Conservation (phyloP, 768 basidiomycete genomes). For the Hortiboletus flavorubellus region DNA sequence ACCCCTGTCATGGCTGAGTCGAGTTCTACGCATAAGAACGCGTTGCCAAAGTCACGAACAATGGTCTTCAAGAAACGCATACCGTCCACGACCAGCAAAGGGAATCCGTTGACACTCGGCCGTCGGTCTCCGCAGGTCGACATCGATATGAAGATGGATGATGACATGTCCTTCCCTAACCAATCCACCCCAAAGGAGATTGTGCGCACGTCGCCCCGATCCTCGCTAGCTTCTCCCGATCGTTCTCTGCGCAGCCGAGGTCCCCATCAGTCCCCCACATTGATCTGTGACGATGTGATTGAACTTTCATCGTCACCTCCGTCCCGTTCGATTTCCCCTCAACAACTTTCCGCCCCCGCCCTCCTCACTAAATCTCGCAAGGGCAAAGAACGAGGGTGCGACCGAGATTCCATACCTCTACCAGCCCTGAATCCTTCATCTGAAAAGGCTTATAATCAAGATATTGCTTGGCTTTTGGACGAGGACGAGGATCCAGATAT, state of each 20-base stretch:
- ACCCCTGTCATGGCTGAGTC: slow-evolving; percentile 38
- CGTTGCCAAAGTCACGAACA: slow-evolving; percentile 46
- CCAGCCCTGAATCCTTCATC: neutral
- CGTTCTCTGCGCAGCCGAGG: neutral
- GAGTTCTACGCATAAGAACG: slow-evolving; percentile 34
- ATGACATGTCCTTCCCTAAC: slow-evolving; percentile 30
- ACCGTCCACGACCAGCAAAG: slow-evolving; percentile 22
- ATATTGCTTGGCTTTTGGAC: slow-evolving; percentile 66
- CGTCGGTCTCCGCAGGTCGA: slow-evolving; percentile 43
- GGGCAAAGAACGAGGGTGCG: slow-evolving; percentile 10
- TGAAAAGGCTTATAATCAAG: slow-evolving; percentile 25
- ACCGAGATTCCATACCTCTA: neutral
- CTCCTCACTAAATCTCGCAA: neutral
- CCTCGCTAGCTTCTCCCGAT: slow-evolving; percentile 15
- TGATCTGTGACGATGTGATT: slow-evolving; percentile 25
- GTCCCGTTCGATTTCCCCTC: slow-evolving; percentile 15
- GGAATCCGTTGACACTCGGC: slow-evolving; percentile 31
- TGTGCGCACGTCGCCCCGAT: slow-evolving; percentile 5
- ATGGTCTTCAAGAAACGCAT: slow-evolving; percentile 28
- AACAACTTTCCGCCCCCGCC: neutral
- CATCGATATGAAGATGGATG: slow-evolving; percentile 55
- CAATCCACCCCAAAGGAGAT: slow-evolving; percentile 2
- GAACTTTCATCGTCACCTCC: slow-evolving; percentile 33
- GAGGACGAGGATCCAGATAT: slow-evolving; percentile 59
- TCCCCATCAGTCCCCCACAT: slow-evolving; percentile 21